Evolutionary conservation across 345 rosid species (phyloP), one percentile per base, ranked within the genome.

Genomic region (Schrenkiella parvula): DNA sequence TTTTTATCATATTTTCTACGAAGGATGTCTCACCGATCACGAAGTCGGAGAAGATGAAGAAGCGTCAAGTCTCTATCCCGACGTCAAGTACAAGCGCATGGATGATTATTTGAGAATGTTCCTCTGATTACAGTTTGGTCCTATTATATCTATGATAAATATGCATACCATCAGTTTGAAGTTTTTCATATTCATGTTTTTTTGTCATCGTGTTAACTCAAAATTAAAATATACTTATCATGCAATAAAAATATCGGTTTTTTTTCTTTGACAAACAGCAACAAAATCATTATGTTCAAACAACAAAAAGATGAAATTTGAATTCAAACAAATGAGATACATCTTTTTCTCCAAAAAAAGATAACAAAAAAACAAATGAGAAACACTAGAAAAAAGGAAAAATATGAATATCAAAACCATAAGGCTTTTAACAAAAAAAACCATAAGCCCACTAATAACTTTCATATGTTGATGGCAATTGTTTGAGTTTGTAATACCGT

Each of bases 1-100:
- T 75, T 93, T 89, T 75, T 87, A 83, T 70, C 96, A 93, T 59
- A 81, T 93, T 0, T 93, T 78, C 75, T 93, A 85, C 10, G 95
- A 93, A 66, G 96, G 98, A 22, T 85, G 98, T 59, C 74, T 91
- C 18, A 78, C 95, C 8, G 85, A 93, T 75, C 79, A 89, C 31
- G 86, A 91, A 70, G 82, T 88, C 10, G 85, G 79, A 17, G 82
- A 87, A 71, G 86, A 71, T 4, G 84, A 48, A 56, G 97, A 91
- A 78, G 97, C 96, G 61, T 93, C 95, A 1, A 43, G 55, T 47
- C 91, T 93, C 11, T 93, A 91, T 72, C 97, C 96, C 0, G 93
- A 88, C 9, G 89, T 91, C 21, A 78, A 71, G 14, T 93, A 84
- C 73, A 85, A 75, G 31, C 87, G 88, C 47, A 83, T 89, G 92